Evolutionary conservation across 2,329 filamentous ascomycete species (phyloP).

Genomic region (Microdochium nivale): DNA sequence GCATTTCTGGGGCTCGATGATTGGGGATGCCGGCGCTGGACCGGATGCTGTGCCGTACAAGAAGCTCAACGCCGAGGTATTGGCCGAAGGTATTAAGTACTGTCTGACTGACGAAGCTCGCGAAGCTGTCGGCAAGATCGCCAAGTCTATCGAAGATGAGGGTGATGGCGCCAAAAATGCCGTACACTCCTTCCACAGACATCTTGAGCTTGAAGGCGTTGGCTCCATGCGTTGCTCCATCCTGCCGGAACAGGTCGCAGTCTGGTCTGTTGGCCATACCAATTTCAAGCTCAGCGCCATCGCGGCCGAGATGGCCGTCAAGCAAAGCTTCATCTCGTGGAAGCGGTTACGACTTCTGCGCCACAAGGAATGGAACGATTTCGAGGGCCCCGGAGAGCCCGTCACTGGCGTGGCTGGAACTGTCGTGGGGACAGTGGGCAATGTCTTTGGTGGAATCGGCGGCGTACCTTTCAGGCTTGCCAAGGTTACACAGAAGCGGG

Average conservation of each 20-base stretch:
- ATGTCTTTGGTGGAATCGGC: constrained; percentile 53
- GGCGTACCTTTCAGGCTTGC: constrained; percentile 54
- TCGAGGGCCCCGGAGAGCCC: constrained; percentile 66
- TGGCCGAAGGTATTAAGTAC: constrained; percentile 63
- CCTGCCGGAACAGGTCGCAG: constrained; percentile 51
- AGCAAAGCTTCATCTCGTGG: constrained; percentile 53
- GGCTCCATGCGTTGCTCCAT: constrained; percentile 57
- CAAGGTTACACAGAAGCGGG: constrained; percentile 46
- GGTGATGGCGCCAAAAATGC: constrained; percentile 65
- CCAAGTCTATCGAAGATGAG: constrained; percentile 49
- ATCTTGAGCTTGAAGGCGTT: constrained; percentile 42
- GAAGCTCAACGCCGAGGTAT: constrained; percentile 49
- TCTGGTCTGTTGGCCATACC: constrained; percentile 57
- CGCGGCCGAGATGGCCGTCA: constrained; percentile 57
- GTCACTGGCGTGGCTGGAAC: constrained; percentile 58
- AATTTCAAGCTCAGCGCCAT: constrained; percentile 52
- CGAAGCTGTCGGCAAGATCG: constrained; percentile 48
- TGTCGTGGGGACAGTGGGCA: constrained; percentile 47
- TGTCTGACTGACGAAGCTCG: constrained; percentile 54
- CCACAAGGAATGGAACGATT: constrained; percentile 69
- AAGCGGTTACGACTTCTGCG: constrained; percentile 54
- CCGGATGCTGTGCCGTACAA: constrained; percentile 63
- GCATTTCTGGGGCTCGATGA: constrained; percentile 68
- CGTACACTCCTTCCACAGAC: constrained; percentile 56
- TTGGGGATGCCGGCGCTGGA: constrained; percentile 54